Conservation (phyloP, 352 stramenopile species). For the Plasmopara viticola region DNA sequence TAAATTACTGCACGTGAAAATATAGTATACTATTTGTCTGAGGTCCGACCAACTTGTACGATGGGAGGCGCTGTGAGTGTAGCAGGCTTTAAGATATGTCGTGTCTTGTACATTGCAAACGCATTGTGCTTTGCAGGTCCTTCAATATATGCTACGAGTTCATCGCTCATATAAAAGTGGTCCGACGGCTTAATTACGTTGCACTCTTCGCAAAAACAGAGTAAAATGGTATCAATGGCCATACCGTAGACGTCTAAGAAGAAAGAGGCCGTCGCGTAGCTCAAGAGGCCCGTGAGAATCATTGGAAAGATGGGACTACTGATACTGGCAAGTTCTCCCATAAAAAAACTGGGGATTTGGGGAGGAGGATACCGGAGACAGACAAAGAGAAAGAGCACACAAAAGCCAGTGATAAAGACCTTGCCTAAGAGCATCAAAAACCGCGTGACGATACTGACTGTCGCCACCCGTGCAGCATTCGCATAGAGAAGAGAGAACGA, state of each 20-base stretch:
- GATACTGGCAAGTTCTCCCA: constrained; percentile 58
- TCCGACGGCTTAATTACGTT: constrained; percentile 70
- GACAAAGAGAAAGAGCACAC: constrained; percentile 80
- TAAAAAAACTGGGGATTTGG: constrained; percentile 61
- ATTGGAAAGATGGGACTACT: constrained; percentile 76
- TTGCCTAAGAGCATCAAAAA: constrained; percentile 88
- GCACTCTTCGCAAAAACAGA: constrained; percentile 85
- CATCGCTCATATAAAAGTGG: constrained; percentile 81
- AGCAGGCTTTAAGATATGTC: no score
- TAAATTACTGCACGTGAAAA: no score
- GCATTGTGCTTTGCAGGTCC: constrained; percentile 71
- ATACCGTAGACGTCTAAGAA: constrained; percentile 82
- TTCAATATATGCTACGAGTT: constrained; percentile 75
- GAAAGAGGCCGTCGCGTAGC: constrained; percentile 64
- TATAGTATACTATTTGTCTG: no score
- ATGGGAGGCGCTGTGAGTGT: not conserved
- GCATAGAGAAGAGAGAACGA: constrained; percentile 94
- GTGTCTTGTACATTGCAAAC: constrained; percentile 47
- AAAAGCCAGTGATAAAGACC: constrained; percentile 75
- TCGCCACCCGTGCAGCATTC: constrained; percentile 90
- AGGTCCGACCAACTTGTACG: constrained; percentile 1
- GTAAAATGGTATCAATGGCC: constrained; percentile 79
- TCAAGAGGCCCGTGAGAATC: constrained; percentile 61
- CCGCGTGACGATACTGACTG: constrained; percentile 71
- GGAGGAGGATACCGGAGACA: constrained; percentile 60